Evolutionary conservation across 176 grass and related monocot genomes (phyloP).

Genomic region (Stipa capillata): DNA sequence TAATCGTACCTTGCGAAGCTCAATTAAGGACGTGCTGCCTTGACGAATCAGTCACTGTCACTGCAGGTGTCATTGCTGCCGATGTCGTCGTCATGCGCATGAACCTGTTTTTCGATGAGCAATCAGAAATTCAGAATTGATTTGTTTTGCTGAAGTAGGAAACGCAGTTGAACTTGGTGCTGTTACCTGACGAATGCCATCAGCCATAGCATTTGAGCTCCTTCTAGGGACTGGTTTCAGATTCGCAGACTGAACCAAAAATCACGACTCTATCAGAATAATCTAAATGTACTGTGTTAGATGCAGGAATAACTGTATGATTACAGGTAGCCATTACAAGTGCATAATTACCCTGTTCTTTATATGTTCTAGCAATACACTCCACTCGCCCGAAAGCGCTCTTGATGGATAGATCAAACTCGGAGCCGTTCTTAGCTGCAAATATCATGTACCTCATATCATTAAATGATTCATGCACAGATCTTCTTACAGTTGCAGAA

Average conservation of each 20-base stretch:
- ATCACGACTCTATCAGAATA: not conserved
- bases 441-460: not conserved
- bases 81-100: constrained; percentile 1
- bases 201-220: constrained; percentile 30
- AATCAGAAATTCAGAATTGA: not conserved
- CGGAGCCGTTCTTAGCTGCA: constrained; percentile 47
- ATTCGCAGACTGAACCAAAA: constrained; percentile 25
- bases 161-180: not conserved
- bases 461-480: not conserved
- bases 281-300: not conserved
- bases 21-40: not conserved
- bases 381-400: constrained; percentile 17
- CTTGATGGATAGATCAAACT: constrained; percentile 36
- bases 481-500: not conserved
- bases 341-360: constrained; percentile 38
- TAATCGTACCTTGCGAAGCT: not conserved
- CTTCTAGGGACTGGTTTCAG: constrained; percentile 33
- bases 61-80: constrained; percentile 35
- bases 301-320: not conserved
- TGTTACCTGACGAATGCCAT: too few relatives aligned
- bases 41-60: constrained; percentile 2
- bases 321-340: not conserved
- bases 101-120: constrained; percentile 14
- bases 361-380: constrained; percentile 41
- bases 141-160: not conserved